phyloP scores from a whole-genome alignment of 2,329 filamentous ascomycete genomes.

The Nemania abortiva region DNA sequence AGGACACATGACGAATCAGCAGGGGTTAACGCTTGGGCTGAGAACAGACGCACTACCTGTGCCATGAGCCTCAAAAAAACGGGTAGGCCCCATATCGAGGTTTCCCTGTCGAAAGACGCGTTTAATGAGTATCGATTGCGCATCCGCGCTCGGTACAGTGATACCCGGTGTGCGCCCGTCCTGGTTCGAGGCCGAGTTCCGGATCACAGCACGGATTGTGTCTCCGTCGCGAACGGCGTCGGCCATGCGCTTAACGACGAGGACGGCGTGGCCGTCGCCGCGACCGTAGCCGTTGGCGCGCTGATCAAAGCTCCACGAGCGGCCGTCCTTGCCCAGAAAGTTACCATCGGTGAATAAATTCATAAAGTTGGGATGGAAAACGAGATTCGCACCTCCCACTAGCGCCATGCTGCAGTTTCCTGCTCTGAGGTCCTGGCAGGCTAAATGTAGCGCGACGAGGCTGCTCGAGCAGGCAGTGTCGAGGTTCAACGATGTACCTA shows the following conservation, averaged over 20 bases:
- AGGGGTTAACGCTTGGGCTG: no score
- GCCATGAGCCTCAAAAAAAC: no score
- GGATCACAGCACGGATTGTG: slow-evolving; percentile 52
- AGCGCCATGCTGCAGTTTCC: slow-evolving; percentile 13
- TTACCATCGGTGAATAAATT: slow-evolving; percentile 31
- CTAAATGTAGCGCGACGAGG: slow-evolving; percentile 30
- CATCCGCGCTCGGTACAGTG: slow-evolving; percentile 40
- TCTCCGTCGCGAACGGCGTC: slow-evolving; percentile 58
- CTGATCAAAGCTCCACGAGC: no score
- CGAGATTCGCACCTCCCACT: slow-evolving; percentile 28
- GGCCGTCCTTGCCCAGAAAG: no score
- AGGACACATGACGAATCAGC: no score
- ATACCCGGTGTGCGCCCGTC: slow-evolving; percentile 42
- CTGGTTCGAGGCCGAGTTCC: slow-evolving; percentile 37
- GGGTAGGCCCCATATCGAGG: no score
- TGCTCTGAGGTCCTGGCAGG: slow-evolving; percentile 24
- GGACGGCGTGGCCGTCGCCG: slow-evolving; percentile 62
- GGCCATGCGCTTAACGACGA: slow-evolving; percentile 63
- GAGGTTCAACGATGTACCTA: slow-evolving; percentile 25
- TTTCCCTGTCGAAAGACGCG: slow-evolving; percentile 11
- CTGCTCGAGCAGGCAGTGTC: slow-evolving; percentile 36
- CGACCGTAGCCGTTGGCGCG: slow-evolving; percentile 54
- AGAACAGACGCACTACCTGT: no score
- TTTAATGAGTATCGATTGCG: slow-evolving; percentile 51
- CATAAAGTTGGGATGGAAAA: slow-evolving; percentile 32